Evolutionary conservation across 306 rosid genomes (phyloP).

Genomic region (Vigna angularis): DNA sequence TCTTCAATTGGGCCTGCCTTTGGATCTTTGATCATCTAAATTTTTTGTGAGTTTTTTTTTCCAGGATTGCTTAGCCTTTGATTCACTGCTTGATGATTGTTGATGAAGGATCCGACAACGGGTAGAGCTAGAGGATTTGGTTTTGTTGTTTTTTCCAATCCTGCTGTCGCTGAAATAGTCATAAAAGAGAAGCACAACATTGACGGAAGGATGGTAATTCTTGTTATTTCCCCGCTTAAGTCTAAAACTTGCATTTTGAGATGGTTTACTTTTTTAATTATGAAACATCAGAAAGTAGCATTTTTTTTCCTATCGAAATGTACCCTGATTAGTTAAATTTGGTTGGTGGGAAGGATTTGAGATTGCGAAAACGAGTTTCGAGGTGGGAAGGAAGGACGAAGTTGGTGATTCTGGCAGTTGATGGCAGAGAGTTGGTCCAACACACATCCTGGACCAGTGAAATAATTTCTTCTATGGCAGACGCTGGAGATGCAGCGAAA

Average conservation of each 20-base stretch:
- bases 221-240: slow-evolving; percentile 14
- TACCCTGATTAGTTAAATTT: too few relatives aligned
- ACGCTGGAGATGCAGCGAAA: too few relatives aligned
- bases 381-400: too few relatives aligned
- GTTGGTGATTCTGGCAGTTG: too few relatives aligned
- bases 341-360: too few relatives aligned
- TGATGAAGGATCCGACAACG: slow-evolving; percentile 86
- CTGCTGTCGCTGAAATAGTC: slow-evolving; percentile 79
- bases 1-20: slow-evolving; percentile 8
- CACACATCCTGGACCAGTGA: too few relatives aligned
- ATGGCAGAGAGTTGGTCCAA: too few relatives aligned
- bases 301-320: slow-evolving; percentile 27
- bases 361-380: too few relatives aligned
- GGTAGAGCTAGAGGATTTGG: slow-evolving; percentile 99
- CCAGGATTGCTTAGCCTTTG: slow-evolving; percentile 62
- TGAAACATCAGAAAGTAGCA: slow-evolving; percentile 6
- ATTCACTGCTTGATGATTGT: slow-evolving; percentile 67
- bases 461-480: too few relatives aligned
- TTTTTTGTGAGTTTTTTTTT: slow-evolving; percentile 37
- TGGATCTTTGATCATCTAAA: slow-evolving; percentile 66
- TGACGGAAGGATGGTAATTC: slow-evolving; percentile 92
- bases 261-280: slow-evolving; percentile 41
- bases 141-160: slow-evolving; percentile 86
- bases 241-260: slow-evolving; percentile 43
- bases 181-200: slow-evolving; percentile 93